Conservation (phyloP, 106 monocot genomes). For the Vanilla planifolia region DNA sequence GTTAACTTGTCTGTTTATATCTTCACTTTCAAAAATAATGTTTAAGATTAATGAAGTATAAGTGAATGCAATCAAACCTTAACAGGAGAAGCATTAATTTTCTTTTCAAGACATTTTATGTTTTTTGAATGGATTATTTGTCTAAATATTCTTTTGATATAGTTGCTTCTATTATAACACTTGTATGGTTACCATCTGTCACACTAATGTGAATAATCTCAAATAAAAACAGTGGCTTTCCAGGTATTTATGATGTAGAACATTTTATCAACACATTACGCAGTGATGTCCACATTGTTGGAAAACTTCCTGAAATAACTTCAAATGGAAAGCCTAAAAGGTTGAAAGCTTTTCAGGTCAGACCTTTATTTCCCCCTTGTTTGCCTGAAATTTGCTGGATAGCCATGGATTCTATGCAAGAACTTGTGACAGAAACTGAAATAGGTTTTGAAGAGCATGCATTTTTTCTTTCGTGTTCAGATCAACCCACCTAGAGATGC, state of each 20-base stretch:
- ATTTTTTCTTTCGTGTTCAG: slow-evolving; percentile 27
- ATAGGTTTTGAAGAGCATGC: background rate
- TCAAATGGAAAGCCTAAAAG: slow-evolving; percentile 72
- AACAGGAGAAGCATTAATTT: too few relatives aligned
- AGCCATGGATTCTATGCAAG: background rate
- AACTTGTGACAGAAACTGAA: background rate
- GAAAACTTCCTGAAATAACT: slow-evolving; percentile 63
- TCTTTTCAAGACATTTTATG: too few relatives aligned
- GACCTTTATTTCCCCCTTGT: background rate
- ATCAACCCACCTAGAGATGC: slow-evolving; percentile 95
- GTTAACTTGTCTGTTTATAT: too few relatives aligned
- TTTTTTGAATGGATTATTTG: slow-evolving; percentile 3
- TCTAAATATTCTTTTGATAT: background rate
- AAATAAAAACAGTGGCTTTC: slow-evolving; percentile 64
- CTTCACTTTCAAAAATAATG: too few relatives aligned
- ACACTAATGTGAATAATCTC: slow-evolving; percentile 24
- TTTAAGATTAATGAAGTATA: too few relatives aligned
- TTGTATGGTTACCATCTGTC: background rate
- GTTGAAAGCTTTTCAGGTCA: slow-evolving; percentile 78
- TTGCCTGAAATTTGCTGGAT: background rate
- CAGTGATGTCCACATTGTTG: slow-evolving; percentile 67
- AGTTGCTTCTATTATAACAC: background rate
- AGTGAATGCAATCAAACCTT: too few relatives aligned
- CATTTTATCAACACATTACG: slow-evolving; percentile 77
- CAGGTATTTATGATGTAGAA: slow-evolving; percentile 94